Percentiles rank a stretch among this genome's conserved stretches.
Conservation (phyloP, 768 basidiomycete species). For the Clitopilus passeckerianus region DNA sequence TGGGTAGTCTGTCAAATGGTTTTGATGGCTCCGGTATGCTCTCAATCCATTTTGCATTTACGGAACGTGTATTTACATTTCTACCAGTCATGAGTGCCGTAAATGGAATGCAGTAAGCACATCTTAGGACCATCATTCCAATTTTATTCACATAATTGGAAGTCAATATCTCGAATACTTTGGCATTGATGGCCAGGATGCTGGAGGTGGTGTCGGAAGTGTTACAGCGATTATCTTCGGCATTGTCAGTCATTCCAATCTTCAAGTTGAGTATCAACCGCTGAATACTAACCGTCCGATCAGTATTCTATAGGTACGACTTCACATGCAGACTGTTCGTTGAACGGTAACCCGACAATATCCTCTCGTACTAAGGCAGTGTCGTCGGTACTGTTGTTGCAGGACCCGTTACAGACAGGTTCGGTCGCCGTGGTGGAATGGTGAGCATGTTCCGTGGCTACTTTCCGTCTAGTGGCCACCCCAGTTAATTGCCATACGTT, state of each 20-base stretch:
- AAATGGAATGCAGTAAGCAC: constrained; percentile 39
- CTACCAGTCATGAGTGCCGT: constrained; percentile 39
- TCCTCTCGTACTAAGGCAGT: constrained; percentile 15
- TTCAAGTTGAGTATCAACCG: background rate
- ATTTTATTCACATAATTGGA: background rate
- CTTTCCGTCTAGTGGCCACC: background rate
- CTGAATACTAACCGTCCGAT: background rate
- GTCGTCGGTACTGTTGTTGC: constrained; percentile 34
- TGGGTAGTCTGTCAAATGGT: constrained; percentile 42
- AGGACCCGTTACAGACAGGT: constrained; percentile 35
- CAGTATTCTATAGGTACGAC: constrained; percentile 36
- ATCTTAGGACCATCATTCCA: background rate
- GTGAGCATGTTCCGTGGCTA: constrained; percentile 16
- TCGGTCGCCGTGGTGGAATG: constrained; percentile 42
- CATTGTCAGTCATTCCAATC: constrained; percentile 23
- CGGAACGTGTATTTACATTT: background rate
- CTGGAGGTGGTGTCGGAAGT: constrained; percentile 39
- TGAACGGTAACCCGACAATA: background rate
- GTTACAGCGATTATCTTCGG: constrained; percentile 40
- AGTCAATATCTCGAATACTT: constrained; percentile 39
- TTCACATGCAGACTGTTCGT: background rate
- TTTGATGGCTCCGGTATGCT: constrained; percentile 39
- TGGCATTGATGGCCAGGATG: constrained; percentile 28
- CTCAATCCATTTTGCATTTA: background rate
- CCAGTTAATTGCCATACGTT: too few species aligned